Conservation (phyloP, 495 filamentous ascomycete species). For the Aspergillus saccharolyticus region DNA sequence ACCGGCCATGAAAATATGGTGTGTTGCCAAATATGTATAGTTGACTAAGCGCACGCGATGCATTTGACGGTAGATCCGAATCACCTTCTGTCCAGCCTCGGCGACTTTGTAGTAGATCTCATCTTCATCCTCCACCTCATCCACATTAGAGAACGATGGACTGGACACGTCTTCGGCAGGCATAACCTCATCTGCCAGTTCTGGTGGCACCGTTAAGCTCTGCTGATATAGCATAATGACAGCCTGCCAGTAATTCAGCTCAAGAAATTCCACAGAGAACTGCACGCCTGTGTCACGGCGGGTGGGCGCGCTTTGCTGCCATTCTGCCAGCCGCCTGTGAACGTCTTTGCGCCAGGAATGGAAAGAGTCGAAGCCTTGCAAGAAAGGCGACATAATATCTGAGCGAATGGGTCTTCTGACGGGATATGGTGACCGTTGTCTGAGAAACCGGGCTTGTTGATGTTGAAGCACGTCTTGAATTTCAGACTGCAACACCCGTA, state of each 20-base stretch:
- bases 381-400: conserved; percentile 76
- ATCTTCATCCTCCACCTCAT: conserved; percentile 78
- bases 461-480: conserved; percentile 91
- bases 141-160: conserved; percentile 50
- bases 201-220: conserved; percentile 78
- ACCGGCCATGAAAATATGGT: conserved; percentile 96
- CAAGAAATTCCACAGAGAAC: conserved; percentile 81
- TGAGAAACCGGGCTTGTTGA: conserved; percentile 61
- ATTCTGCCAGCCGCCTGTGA: conserved; percentile 75
- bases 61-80: conserved; percentile 84
- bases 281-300: conserved; percentile 75
- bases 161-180: conserved; percentile 64
- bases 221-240: conserved; percentile 94
- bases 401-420: conserved; percentile 70
- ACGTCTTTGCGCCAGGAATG: conserved; percentile 85
- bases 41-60: conserved; percentile 87
- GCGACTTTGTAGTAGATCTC: conserved; percentile 88
- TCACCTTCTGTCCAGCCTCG: conserved; percentile 86
- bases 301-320: conserved; percentile 77
- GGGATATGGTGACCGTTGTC: conserved; percentile 48
- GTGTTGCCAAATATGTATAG: conserved; percentile 94
- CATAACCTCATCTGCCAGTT: conserved; percentile 73
- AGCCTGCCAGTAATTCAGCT: conserved; percentile 97
- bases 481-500: conserved; percentile 90
- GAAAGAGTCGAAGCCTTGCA: conserved; percentile 78